Percentiles rank a stretch among this genome's conserved stretches.
Evolutionary conservation across 2,329 filamentous ascomycete species (phyloP).

Genomic region (Pestalotiopsis sp.): DNA sequence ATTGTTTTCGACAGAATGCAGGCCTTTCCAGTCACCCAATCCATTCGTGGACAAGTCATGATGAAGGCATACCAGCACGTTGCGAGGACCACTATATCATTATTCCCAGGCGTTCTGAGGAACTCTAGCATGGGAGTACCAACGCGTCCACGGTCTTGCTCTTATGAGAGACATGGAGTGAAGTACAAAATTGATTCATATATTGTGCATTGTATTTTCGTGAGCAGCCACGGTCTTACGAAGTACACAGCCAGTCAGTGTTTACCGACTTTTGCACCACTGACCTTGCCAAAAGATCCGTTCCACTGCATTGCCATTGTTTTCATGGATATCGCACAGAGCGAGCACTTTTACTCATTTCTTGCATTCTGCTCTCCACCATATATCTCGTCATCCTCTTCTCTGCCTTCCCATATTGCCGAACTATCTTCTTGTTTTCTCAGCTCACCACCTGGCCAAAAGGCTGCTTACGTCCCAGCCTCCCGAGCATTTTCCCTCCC

Average conservation of each 20-base stretch:
- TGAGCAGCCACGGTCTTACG: background rate
- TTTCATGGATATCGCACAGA: background rate
- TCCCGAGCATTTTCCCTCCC: background rate
- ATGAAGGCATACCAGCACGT: too few relatives aligned
- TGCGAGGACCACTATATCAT: background rate
- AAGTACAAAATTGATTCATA: background rate
- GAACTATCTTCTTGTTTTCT: too few relatives aligned
- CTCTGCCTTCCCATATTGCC: background rate
- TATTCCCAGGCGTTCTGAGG: background rate
- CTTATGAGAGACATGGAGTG: background rate
- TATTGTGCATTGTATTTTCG: background rate
- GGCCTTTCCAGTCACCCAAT: background rate
- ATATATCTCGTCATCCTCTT: background rate
- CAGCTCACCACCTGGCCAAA: background rate
- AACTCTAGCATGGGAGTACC: background rate
- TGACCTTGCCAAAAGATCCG: background rate
- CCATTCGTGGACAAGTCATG: too few relatives aligned
- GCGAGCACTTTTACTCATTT: background rate
- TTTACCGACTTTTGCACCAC: background rate
- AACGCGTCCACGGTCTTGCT: background rate
- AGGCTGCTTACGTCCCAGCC: constrained; percentile 1
- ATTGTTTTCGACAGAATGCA: background rate
- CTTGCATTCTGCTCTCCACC: background rate
- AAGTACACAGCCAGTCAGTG: background rate
- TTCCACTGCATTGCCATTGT: background rate